These are phyloP conservation scores for Talaromyces nanjingensis DNA, from an alignment of 495 filamentous ascomycete species.

Conservation along the genomic window DNA sequence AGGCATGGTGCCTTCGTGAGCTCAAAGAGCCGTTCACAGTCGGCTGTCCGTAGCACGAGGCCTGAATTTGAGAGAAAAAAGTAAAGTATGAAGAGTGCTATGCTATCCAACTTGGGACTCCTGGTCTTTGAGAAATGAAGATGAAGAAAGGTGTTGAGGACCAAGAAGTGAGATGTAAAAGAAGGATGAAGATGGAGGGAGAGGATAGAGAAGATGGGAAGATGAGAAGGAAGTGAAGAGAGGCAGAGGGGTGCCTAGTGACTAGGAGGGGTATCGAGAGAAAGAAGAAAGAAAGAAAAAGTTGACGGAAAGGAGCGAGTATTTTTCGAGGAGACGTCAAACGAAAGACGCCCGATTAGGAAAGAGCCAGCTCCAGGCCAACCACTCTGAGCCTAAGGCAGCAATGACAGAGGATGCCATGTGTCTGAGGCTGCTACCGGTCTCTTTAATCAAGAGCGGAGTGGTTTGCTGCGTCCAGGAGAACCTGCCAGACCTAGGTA, in stretches of 20 bases:
- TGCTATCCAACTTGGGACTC: neutral
- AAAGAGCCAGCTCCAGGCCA: neutral
- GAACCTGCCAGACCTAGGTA: neutral
- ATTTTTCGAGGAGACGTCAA: neutral
- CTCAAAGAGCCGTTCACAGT: too few relatives aligned
- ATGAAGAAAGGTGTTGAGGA: neutral
- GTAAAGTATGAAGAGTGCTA: neutral
- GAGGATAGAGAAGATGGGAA: constrained; percentile 1
- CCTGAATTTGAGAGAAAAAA: neutral
- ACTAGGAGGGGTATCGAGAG: neutral
- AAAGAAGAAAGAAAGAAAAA: constrained; percentile 1
- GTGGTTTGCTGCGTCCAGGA: too few relatives aligned
- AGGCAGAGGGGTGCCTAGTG: neutral
- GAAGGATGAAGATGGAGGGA: neutral
- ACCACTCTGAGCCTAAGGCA: neutral
- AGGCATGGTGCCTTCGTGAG: too few relatives aligned
- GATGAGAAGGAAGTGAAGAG: neutral
- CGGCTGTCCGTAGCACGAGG: neutral
- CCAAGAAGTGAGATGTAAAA: neutral
- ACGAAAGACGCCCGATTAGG: neutral
- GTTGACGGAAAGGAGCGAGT: neutral
- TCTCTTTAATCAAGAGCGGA: too few relatives aligned
- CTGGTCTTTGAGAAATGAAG: neutral
- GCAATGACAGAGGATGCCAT: neutral
- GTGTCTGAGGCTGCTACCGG: neutral